These are phyloP conservation scores for Penicillium griseofulvum DNA, from an alignment of 2,329 filamentous ascomycete species.

Conservation along the genomic window DNA sequence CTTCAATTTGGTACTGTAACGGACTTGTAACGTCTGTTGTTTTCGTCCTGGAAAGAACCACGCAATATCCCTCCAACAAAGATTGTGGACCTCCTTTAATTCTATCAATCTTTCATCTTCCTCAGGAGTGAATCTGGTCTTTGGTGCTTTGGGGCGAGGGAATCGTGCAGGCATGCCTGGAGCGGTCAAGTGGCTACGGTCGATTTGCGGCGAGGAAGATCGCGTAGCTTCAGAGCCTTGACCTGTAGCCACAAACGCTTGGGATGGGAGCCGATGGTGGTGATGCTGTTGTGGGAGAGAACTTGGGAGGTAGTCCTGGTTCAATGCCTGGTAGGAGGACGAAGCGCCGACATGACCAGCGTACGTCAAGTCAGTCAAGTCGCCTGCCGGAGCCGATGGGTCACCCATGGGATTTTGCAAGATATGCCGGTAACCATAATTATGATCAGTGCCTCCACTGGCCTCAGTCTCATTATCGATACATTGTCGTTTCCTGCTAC, in stretches of 20 bases:
- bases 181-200: slow-evolving; percentile 79
- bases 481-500: slow-evolving; percentile 36
- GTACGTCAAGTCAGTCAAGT: slow-evolving; percentile 38
- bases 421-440: slow-evolving; percentile 22
- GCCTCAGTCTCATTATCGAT: slow-evolving; percentile 31
- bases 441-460: slow-evolving; percentile 7
- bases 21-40: slow-evolving; percentile 85
- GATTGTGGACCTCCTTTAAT: slow-evolving; percentile 78
- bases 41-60: slow-evolving; percentile 92
- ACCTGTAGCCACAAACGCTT: slow-evolving; percentile 64
- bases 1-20: slow-evolving; percentile 93
- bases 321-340: slow-evolving; percentile 27
- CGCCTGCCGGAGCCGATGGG: slow-evolving; percentile 29
- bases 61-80: slow-evolving; percentile 97
- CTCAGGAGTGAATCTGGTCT: neutral
- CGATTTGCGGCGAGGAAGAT: neutral
- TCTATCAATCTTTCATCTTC: slow-evolving; percentile 82
- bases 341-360: slow-evolving; percentile 33
- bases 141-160: slow-evolving; percentile 55
- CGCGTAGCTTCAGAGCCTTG: neutral
- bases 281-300: slow-evolving; percentile 63
- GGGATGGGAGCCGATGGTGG: slow-evolving; percentile 76
- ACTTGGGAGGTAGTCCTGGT: slow-evolving; percentile 40
- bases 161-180: slow-evolving; percentile 84
- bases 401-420: slow-evolving; percentile 32